These are phyloP conservation scores for Dalbergia oliveri DNA, from an alignment of 306 rosid genomes.

Conservation along the genomic window DNA sequence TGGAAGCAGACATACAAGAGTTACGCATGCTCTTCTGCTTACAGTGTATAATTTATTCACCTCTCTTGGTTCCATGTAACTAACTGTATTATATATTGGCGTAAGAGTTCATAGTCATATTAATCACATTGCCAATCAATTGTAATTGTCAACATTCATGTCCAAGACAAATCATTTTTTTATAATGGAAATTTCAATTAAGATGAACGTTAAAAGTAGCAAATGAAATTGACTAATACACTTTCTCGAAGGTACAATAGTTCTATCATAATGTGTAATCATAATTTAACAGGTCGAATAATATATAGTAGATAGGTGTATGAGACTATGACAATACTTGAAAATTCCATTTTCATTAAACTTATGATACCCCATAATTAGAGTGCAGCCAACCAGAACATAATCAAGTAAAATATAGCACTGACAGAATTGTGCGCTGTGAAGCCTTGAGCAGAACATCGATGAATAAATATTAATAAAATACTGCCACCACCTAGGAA, in stretches of 20 bases:
- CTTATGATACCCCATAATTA: background rate
- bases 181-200: background rate
- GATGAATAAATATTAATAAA: constrained; percentile 15
- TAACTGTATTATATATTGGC: background rate
- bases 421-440: background rate
- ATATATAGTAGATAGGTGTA: background rate
- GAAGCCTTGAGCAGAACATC: constrained; percentile 28
- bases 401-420: constrained; percentile 22
- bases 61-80: background rate
- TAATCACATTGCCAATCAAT: background rate
- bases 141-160: constrained; percentile 11
- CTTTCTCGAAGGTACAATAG: constrained; percentile 3
- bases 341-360: background rate
- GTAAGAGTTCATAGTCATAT: background rate
- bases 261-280: background rate
- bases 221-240: background rate
- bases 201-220: constrained; percentile 27
- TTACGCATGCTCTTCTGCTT: constrained; percentile 12
- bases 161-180: constrained; percentile 1
- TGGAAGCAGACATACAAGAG: constrained; percentile 44
- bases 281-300: background rate
- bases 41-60: background rate
- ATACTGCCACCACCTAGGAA: constrained; percentile 13
- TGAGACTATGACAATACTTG: background rate
- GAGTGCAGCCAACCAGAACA: constrained; percentile 24